Conservation (phyloP, 1,139 yeast species). For the Taiozyma onychis region DNA sequence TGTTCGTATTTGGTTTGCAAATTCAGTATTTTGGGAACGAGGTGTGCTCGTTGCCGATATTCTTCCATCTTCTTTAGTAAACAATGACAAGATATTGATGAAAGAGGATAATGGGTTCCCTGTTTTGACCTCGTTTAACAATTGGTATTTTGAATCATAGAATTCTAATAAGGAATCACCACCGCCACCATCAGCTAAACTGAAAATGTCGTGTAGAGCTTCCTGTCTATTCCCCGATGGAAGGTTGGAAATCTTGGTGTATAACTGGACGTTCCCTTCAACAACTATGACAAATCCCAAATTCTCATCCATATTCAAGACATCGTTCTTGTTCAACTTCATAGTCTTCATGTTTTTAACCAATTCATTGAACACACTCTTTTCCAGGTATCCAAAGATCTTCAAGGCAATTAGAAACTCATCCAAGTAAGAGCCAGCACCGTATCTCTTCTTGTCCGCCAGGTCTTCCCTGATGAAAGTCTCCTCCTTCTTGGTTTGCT, state of each 20-base stretch:
- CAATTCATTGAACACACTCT: slow-evolving; percentile 85
- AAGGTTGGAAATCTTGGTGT: slow-evolving; percentile 36
- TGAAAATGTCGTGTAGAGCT: slow-evolving; percentile 5
- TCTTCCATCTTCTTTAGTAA: slow-evolving; percentile 36
- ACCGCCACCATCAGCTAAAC: slow-evolving; percentile 29
- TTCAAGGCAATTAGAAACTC: slow-evolving; percentile 88
- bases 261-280: slow-evolving; percentile 84
- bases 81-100: slow-evolving; percentile 69
- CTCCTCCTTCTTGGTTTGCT: slow-evolving; percentile 10
- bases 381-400: slow-evolving; percentile 88
- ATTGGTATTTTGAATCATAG: slow-evolving; percentile 45
- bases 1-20: background rate
- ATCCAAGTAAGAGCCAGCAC: slow-evolving; percentile 64
- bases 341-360: slow-evolving; percentile 92
- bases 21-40: slow-evolving; percentile 1
- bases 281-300: slow-evolving; percentile 92
- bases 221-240: background rate
- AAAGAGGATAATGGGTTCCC: slow-evolving; percentile 85
- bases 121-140: slow-evolving; percentile 77
- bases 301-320: slow-evolving; percentile 63
- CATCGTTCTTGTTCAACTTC: slow-evolving; percentile 71
- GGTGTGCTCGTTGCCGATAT: slow-evolving; percentile 11
- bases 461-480: slow-evolving; percentile 20
- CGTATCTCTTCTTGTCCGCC: slow-evolving; percentile 33
- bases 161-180: slow-evolving; percentile 15